Base-by-base conservation (phyloP, 371 early-diverging fungal species). In the Circinella umbellata region DNA sequence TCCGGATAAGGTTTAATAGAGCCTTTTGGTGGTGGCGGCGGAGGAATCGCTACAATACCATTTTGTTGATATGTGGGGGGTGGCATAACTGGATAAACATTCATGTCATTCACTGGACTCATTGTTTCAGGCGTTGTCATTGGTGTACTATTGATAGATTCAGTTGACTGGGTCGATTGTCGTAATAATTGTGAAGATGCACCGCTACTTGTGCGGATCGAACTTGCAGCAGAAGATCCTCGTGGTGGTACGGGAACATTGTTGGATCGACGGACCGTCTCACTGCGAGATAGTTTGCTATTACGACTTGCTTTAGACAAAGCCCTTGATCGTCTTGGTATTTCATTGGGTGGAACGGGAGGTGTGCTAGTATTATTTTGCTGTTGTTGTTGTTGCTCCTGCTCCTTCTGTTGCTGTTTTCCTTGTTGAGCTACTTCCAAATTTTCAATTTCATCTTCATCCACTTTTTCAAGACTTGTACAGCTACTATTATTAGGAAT, bases 81-180 rank as follows among this genome's bases (percentile, higher is more conserved):
- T 17, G 57, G 57, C 35, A 57, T 57, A 27, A 27, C 57, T 10
- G 57, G 57, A 34, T 57, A 57, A 17, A 4, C 36, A 51, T n/a
- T n/a, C 5, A 51, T 27, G 18, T 73, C 73, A 37, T 53, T 62
- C 5, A 69, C 66, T 13, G 69, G 73, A 39, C 73, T 69, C 67
- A 67, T 73, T 0, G 64, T 47, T 37, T 73, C 73, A 1, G 69
- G 69, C 3, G 64, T 59, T n/a, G 69, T 69, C 37, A 69, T 60
- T 4, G 68, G 66, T 17, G 67, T 73, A 5, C n/a, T 51, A 13
- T 51, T 8, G 15, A 51, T 6, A 8, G 73, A 73, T 15, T 73
- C 73, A 9, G 42, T 11, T 42, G 42, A 64, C 18, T 69, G 49
- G 34, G 63, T 53, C 1, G 69, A 64, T 27, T 69, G 49, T 49